Evolutionary conservation across 495 filamentous ascomycete species (phyloP).

Genomic region (Aspergillus saccharolyticus): DNA sequence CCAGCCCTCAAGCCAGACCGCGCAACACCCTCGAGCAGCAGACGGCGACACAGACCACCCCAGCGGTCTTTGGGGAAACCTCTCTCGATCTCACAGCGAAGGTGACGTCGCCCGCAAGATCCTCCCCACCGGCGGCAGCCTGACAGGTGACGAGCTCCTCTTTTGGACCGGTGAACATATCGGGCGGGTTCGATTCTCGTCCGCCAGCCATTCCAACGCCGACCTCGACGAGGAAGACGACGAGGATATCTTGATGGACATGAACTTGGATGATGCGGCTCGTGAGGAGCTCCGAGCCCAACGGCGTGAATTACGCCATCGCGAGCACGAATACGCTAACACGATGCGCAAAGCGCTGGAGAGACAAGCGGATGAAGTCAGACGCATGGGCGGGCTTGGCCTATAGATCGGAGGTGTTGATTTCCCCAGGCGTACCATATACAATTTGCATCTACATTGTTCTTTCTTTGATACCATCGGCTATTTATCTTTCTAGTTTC

Average conservation of each 20-base stretch:
- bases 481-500: not conserved
- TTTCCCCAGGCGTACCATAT: too few relatives aligned
- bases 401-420: constrained; percentile 24
- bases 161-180: constrained; percentile 80
- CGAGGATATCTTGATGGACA: constrained; percentile 33
- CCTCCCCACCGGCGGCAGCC: constrained; percentile 51
- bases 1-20: not conserved
- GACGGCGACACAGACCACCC: constrained; percentile 6
- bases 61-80: constrained; percentile 29
- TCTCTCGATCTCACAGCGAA: constrained; percentile 17
- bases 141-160: constrained; percentile 57
- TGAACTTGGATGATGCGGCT: constrained; percentile 31
- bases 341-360: constrained; percentile 72
- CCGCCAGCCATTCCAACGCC: constrained; percentile 43
- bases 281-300: constrained; percentile 38
- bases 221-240: constrained; percentile 37
- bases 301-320: constrained; percentile 33
- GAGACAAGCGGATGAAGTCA: constrained; percentile 75
- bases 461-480: not conserved
- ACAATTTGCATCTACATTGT: not conserved
- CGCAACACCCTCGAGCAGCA: not conserved
- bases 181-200: constrained; percentile 59
- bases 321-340: constrained; percentile 55
- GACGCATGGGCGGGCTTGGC: constrained; percentile 69
- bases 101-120: constrained; percentile 64